Evolutionary conservation across 2,329 filamentous ascomycete species (phyloP).

Genomic region (Sordariomycetes sp.): DNA sequence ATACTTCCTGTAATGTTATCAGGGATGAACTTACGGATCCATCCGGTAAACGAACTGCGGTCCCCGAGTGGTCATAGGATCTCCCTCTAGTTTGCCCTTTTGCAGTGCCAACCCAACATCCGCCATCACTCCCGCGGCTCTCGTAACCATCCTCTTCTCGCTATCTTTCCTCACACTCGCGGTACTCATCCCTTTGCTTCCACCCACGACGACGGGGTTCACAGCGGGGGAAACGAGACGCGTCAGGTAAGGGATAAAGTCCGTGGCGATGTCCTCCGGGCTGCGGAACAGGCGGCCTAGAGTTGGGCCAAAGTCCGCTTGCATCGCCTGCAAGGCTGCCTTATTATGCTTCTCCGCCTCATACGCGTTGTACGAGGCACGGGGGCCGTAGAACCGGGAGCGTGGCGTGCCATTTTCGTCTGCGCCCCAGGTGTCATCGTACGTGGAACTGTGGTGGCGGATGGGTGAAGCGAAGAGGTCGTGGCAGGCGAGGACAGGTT

Average conservation of each 20-base stretch:
- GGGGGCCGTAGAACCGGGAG: conserved; percentile 69
- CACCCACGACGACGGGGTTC: conserved; percentile 80
- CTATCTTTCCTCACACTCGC: conserved; percentile 82
- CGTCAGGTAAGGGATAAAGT: conserved; percentile 75
- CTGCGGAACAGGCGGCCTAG: conserved; percentile 72
- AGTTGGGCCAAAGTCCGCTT: conserved; percentile 59
- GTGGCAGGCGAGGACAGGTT: conserved; percentile 83
- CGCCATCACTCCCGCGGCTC: conserved; percentile 73
- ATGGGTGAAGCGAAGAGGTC: conserved; percentile 73
- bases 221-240: conserved; percentile 81
- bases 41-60: conserved; percentile 79
- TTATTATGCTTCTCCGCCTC: conserved; percentile 75
- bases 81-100: conserved; percentile 65
- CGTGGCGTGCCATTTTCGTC: conserved; percentile 39
- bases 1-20: neutral
- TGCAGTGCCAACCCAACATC: conserved; percentile 75
- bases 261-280: conserved; percentile 63
- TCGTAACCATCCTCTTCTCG: conserved; percentile 70
- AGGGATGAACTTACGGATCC: conserved; percentile 62
- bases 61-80: conserved; percentile 47
- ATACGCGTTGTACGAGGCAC: conserved; percentile 70
- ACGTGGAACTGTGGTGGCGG: conserved; percentile 31
- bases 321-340: conserved; percentile 61
- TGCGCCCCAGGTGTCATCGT: conserved; percentile 24
- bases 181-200: conserved; percentile 51